Percentiles rank a stretch among this genome's conserved stretches.
Conservation (phyloP, 164 flowering plant genomes). For the Sedum album region DNA sequence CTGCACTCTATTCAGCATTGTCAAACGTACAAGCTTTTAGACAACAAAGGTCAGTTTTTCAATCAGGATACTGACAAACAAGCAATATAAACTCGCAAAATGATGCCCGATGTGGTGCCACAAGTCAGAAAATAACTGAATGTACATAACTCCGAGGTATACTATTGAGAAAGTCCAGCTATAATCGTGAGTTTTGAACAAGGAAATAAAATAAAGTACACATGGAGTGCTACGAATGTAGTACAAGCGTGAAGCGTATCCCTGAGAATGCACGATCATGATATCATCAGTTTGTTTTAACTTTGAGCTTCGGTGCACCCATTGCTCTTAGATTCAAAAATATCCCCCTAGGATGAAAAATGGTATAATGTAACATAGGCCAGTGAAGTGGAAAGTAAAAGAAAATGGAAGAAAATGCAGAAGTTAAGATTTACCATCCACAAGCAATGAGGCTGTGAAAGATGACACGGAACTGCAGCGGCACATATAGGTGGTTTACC, state of each 20-base stretch:
- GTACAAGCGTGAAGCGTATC: background rate
- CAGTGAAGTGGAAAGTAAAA: background rate
- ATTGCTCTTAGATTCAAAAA: conserved; percentile 70
- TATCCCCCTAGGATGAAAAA: conserved; percentile 49
- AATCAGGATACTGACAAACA: background rate
- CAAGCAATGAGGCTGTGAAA: conserved; percentile 71
- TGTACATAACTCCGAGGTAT: too few relatives aligned
- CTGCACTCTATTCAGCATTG: background rate
- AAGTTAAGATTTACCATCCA: conserved; percentile 44
- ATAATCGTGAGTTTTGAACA: too few relatives aligned
- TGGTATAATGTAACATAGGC: background rate
- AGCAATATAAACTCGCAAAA: background rate
- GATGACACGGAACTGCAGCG: conserved; percentile 80
- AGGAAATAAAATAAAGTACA: background rate
- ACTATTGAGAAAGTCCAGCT: too few relatives aligned
- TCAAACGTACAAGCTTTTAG: background rate
- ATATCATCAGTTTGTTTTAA: background rate
- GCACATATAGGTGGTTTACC: conserved; percentile 74
- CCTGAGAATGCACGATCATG: background rate
- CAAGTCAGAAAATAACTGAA: background rate
- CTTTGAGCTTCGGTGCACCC: conserved; percentile 34
- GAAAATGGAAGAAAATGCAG: background rate
- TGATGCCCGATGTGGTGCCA: background rate
- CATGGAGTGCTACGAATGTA: background rate
- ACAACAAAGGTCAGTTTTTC: background rate